These are phyloP conservation scores for Dothiorella sarmentorum DNA, from an alignment of 2,329 filamentous ascomycete genomes.

Conservation along the genomic window DNA sequence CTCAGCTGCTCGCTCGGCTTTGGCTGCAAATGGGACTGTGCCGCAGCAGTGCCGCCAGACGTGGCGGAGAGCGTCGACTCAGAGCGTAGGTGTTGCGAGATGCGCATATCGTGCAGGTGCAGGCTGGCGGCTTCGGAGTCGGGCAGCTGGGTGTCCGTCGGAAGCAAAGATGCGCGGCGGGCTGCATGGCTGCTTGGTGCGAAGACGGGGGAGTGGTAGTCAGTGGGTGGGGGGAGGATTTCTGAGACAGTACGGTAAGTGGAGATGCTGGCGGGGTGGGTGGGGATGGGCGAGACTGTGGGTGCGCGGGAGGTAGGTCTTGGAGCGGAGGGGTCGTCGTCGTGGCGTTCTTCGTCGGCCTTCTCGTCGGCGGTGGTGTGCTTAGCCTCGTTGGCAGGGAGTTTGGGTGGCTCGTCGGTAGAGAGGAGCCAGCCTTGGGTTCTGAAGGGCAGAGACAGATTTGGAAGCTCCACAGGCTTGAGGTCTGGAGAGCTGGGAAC, in stretches of 20 bases:
- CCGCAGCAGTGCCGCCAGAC: neutral
- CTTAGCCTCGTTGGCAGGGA: neutral
- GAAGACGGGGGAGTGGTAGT: constrained; percentile 21
- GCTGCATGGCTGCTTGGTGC: neutral
- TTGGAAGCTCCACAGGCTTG: neutral
- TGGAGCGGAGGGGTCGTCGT: too few species aligned
- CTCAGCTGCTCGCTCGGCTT: neutral
- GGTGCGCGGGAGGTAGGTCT: too few species aligned
- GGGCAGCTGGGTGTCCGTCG: neutral
- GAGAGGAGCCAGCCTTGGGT: neutral
- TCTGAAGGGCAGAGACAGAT: neutral
- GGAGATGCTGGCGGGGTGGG: too few species aligned
- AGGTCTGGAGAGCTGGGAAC: neutral
- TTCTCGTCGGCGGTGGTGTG: neutral
- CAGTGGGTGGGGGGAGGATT: constrained; percentile 20
- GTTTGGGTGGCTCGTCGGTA: neutral
- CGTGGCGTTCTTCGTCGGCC: neutral
- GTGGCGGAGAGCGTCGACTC: constrained; percentile 20
- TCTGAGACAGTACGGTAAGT: neutral
- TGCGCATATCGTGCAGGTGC: constrained; percentile 44
- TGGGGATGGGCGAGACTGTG: too few species aligned
- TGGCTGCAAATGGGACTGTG: neutral
- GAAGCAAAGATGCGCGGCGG: neutral
- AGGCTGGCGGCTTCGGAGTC: constrained; percentile 22
- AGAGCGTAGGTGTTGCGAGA: constrained; percentile 44